These are phyloP conservation scores for Claviceps sp. DNA, from an alignment of 2,329 filamentous ascomycete species.

Conservation along the genomic window DNA sequence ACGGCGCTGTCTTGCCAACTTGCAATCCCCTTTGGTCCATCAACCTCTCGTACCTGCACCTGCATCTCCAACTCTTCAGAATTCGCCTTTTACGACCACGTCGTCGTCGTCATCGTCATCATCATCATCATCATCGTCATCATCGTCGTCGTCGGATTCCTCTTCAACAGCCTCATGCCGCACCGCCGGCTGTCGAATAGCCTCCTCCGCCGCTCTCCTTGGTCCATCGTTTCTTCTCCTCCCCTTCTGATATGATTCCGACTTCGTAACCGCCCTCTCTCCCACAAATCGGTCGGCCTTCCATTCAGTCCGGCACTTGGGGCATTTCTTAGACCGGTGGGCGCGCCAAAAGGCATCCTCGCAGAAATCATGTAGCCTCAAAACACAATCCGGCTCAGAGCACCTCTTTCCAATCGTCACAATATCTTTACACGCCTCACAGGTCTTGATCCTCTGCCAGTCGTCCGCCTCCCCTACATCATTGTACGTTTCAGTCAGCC, in stretches of 20 bases:
- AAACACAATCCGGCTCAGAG: conserved; percentile 48
- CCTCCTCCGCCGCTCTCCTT: conserved; percentile 21
- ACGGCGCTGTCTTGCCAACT: too few relatives aligned
- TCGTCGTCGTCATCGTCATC: not conserved
- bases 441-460: conserved; percentile 70
- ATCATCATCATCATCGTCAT: not conserved
- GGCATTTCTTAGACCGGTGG: conserved; percentile 48
- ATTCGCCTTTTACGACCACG: not conserved
- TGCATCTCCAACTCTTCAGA: not conserved
- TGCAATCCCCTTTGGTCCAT: too few relatives aligned
- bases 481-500: conserved; percentile 85
- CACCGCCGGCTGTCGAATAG: conserved; percentile 15
- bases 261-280: conserved; percentile 41
- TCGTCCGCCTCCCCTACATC: conserved; percentile 47
- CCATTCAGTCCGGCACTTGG: conserved; percentile 43
- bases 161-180: conserved; percentile 4
- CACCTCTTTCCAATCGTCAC: conserved; percentile 77
- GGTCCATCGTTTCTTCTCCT: conserved; percentile 21
- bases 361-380: conserved; percentile 67
- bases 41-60: not conserved
- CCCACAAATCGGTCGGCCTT: conserved; percentile 36
- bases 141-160: not conserved
- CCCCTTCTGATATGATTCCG: conserved; percentile 34
- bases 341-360: conserved; percentile 59
- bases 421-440: conserved; percentile 78